These are phyloP conservation scores for Stephania japonica DNA, from an alignment of 164 flowering plant species.

Conservation along the genomic window DNA sequence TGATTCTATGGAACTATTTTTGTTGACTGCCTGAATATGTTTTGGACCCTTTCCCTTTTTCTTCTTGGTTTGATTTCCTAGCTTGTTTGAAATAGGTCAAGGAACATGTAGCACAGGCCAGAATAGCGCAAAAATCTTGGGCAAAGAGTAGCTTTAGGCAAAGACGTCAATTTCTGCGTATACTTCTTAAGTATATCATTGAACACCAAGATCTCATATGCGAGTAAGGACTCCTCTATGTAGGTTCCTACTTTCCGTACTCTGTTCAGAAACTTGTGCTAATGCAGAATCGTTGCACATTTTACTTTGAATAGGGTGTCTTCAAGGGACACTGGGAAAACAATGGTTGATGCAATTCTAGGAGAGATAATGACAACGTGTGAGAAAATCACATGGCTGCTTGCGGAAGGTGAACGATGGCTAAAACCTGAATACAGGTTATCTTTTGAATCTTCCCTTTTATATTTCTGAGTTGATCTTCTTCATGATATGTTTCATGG, in stretches of 20 bases:
- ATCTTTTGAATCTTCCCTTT: constrained; percentile 6
- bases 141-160: constrained; percentile 88
- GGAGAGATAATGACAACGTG: constrained; percentile 99
- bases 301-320: constrained; percentile 47
- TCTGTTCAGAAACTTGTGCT: neutral
- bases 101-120: constrained; percentile 75
- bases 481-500: neutral
- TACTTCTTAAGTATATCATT: constrained; percentile 88
- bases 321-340: constrained; percentile 98
- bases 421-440: constrained; percentile 95
- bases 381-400: constrained; percentile 96
- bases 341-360: constrained; percentile 96
- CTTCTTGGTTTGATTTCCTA: neutral
- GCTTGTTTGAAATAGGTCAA: constrained; percentile 41
- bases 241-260: neutral
- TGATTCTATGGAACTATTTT: neutral
- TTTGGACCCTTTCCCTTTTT: neutral
- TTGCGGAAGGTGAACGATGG: constrained; percentile 94
- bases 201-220: constrained; percentile 96
- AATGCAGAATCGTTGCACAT: constrained; percentile 1
- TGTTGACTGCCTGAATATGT: neutral
- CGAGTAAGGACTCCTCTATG: constrained; percentile 54
- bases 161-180: constrained; percentile 83
- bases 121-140: constrained; percentile 88
- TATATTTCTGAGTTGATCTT: neutral